Percentiles rank a stretch among this genome's conserved stretches.
Conservation (phyloP, 2,329 filamentous ascomycete genomes). For the Colletotrichum sp. region DNA sequence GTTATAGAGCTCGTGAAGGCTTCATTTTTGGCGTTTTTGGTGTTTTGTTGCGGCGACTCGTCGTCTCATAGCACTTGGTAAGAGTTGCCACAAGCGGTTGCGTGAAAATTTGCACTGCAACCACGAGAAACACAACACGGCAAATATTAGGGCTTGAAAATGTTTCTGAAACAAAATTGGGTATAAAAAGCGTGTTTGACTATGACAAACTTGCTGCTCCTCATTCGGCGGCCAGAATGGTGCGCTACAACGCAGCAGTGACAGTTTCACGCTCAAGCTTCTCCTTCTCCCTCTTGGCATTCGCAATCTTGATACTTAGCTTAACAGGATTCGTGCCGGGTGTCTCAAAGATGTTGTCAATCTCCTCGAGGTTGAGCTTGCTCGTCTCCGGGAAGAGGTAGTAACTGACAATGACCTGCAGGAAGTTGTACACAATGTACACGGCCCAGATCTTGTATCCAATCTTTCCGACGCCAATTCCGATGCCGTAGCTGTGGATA, state of each 20-base stretch:
- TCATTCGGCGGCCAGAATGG: neutral
- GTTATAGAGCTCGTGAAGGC: neutral
- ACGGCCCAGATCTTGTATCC: conserved; percentile 57
- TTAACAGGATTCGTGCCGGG: conserved; percentile 12
- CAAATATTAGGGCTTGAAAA: accelerated
- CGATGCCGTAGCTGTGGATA: conserved; percentile 50
- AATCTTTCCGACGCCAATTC: conserved; percentile 48
- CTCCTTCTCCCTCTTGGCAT: conserved; percentile 15
- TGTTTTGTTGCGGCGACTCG: neutral
- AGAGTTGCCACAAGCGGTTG: neutral
- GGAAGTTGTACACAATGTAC: conserved; percentile 53
- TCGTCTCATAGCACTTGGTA: neutral
- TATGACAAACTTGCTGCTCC: neutral
- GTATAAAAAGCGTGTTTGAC: neutral
- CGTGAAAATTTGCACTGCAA: neutral
- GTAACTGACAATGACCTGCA: conserved; percentile 51
- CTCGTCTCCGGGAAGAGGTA: conserved; percentile 59
- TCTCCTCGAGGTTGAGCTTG: conserved; percentile 57
- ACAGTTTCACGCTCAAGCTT: conserved; percentile 1
- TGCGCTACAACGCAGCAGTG: neutral
- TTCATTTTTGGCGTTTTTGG: neutral
- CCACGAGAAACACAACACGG: neutral
- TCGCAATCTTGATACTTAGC: conserved; percentile 20
- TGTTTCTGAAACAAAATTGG: neutral
- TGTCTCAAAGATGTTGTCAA: conserved; percentile 57